phyloP scores from a whole-genome alignment of 1,139 yeast species.

The Saccharomyces hybrid region DNA sequence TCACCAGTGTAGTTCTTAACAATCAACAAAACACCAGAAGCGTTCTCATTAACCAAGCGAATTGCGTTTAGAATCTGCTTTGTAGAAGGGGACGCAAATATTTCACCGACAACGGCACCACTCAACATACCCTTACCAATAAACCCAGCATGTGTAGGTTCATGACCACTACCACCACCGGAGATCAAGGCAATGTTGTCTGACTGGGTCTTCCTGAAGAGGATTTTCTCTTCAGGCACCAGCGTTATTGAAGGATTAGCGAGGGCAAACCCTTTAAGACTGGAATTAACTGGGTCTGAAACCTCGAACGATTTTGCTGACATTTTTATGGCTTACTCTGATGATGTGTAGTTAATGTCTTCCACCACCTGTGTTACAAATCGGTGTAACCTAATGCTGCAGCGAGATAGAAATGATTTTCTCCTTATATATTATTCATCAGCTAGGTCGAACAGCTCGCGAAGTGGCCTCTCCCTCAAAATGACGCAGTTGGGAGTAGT shows the following conservation, averaged over 20 bases:
- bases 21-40: conserved; percentile 62
- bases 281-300: conserved; percentile 54
- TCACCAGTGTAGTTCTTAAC: conserved; percentile 94
- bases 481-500: background rate
- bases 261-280: conserved; percentile 60
- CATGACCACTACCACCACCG: conserved; percentile 96
- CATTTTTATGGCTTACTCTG: background rate
- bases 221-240: conserved; percentile 61
- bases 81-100: conserved; percentile 89
- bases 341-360: background rate
- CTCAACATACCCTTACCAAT: conserved; percentile 77
- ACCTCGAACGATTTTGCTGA: conserved; percentile 34
- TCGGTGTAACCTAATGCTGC: background rate
- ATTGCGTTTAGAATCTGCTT: conserved; percentile 71
- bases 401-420: background rate
- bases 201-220: conserved; percentile 39
- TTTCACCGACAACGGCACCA: conserved; percentile 82
- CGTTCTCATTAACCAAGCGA: conserved; percentile 38
- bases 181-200: conserved; percentile 64
- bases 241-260: conserved; percentile 58
- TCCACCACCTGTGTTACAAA: background rate
- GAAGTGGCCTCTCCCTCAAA: background rate
- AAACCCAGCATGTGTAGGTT: conserved; percentile 86
- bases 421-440: background rate
- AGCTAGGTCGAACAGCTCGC: background rate